Evolutionary conservation across 305 asterid genomes (phyloP), one percentile per base, ranked within the genome.

Genomic region (Salvia sclarea): DNA sequence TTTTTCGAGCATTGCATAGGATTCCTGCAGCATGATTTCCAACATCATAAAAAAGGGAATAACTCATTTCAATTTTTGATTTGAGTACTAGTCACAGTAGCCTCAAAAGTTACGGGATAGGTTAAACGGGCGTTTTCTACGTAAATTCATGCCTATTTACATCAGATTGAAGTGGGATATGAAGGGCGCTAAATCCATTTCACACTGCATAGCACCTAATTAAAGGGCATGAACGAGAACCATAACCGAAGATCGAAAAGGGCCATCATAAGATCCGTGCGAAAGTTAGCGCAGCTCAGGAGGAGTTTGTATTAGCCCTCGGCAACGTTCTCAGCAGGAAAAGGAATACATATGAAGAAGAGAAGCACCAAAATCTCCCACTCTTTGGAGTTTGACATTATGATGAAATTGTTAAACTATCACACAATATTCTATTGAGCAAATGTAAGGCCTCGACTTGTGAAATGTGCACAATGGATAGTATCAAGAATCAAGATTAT

Each of bases 1-100:
- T 76, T 84, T 91, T 83, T 93, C 96, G 10, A 93, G 79, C 95
- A 82, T 74, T 5, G 70, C 85, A 82, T 93, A 88, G 0, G 98
- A 93, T 64, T 86, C 92, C 98, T 91, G 91, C 85, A 84, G 16
- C 44, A 50, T 50, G 37, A 74, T 57, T 54, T 14, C 57, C 60
- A 25, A 31, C 49, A 53, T 4, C 14, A 45, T 44, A 66, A 7
- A 25, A 9, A 12, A 37, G 41, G 13, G 7, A 22, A 22, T 2
- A 24, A 24, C 22, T 17, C 14, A 11, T 3, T 30, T 16, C 49
- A 37, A 18, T 70, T 61, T 45, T 47, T 17, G 6, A 37, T 37
- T 33, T 33, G 8, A 33, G 38, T 8, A 33, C 16, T 45, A 48
- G 60, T 54, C 25, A 54, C 30, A 25, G 20, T 13, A 13, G 18